Evolutionary conservation across 805 yeast species (phyloP).

Genomic region (Candida qinlingensis): DNA sequence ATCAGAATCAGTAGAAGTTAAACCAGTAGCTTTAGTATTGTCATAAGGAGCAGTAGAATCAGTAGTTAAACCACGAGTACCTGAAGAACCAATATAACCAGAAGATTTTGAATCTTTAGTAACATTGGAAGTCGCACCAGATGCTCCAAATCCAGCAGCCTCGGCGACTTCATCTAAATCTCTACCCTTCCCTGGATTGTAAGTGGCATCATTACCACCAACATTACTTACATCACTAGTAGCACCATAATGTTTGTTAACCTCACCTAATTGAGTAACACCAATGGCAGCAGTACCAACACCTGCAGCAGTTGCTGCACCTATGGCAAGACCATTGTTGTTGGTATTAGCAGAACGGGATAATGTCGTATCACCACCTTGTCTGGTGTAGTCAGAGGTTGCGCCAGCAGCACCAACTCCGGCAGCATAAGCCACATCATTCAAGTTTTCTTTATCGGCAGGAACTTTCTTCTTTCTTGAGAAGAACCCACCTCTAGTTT

Average conservation of each 20-base stretch:
- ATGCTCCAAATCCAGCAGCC: conserved; percentile 10
- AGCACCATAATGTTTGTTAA: background rate
- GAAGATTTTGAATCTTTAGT: background rate
- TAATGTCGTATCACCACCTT: background rate
- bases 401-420: conserved; percentile 12
- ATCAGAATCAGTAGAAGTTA: conserved; percentile 3
- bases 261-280: background rate
- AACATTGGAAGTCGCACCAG: conserved; percentile 6
- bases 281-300: conserved; percentile 12
- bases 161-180: conserved; percentile 8
- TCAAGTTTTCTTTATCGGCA: conserved; percentile 5
- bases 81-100: background rate
- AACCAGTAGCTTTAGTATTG: conserved; percentile 10
- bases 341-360: background rate
- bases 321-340: background rate
- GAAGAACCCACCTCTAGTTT: conserved; percentile 15
- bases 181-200: background rate
- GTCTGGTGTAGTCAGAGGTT: conserved; percentile 1
- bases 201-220: background rate
- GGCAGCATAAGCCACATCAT: conserved; percentile 10
- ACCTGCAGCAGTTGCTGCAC: conserved; percentile 4
- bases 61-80: background rate
- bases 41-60: conserved; percentile 4
- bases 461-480: conserved; percentile 8
- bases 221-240: conserved; percentile 1